Evolutionary conservation across 805 yeast genomes (phyloP).

Genomic region (Pichia paraexigua): DNA sequence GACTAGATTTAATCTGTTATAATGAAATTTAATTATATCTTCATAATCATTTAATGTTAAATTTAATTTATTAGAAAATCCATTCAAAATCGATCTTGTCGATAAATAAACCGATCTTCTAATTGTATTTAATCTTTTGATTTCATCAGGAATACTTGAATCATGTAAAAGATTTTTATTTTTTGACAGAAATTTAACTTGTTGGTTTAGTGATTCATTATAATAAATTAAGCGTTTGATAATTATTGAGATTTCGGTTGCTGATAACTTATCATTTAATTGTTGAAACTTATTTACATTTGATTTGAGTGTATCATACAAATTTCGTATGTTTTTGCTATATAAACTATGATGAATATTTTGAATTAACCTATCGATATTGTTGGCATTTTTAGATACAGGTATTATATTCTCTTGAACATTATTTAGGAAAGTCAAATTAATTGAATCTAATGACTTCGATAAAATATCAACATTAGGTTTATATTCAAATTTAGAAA

Average conservation of each 20-base stretch:
- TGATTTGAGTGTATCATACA: slow-evolving; percentile 2
- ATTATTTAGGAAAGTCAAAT: background rate
- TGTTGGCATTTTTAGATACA: background rate
- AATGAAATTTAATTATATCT: slow-evolving; percentile 17
- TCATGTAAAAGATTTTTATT: background rate
- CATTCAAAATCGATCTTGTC: slow-evolving; percentile 3
- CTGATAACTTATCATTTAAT: background rate
- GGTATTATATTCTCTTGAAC: background rate
- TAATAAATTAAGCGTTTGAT: slow-evolving; percentile 4
- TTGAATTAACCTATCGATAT: background rate
- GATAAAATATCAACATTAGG: background rate
- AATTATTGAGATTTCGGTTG: slow-evolving; percentile 6
- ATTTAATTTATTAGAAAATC: background rate
- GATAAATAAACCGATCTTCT: background rate
- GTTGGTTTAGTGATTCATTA: slow-evolving; percentile 1
- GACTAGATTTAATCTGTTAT: slow-evolving; percentile 11
- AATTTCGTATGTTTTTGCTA: slow-evolving; percentile 1
- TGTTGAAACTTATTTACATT: background rate
- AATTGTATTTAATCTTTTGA: background rate
- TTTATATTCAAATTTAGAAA: background rate
- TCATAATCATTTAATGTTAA: slow-evolving; percentile 19
- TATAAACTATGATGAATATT: background rate
- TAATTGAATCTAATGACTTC: background rate
- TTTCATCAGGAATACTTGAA: background rate
- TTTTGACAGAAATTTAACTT: slow-evolving; percentile 1